Base-by-base conservation (phyloP, 768 basidiomycete genomes). In the Tylopilus felleus region DNA sequence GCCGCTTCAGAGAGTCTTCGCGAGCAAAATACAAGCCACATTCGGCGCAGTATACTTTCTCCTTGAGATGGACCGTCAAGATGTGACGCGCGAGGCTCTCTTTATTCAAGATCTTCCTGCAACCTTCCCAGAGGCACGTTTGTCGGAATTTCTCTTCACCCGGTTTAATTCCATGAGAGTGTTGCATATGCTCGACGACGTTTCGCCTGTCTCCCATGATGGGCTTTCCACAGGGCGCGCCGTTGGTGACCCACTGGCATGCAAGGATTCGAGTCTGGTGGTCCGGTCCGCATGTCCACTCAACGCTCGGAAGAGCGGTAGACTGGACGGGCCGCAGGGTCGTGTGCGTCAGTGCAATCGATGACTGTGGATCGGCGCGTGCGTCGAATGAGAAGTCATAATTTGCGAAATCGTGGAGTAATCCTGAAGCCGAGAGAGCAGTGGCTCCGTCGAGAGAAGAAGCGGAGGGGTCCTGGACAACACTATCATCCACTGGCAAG, bases 21-120 rank as follows among this genome's bases (percentile, higher is more conserved):
- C 70, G 65, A 31, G 70, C 64, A 59, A 71, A 69, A 10, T 0
- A 16, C 44, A 44, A 2, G 23, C 62, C 57, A 19, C 70, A 70
- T 9, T 42, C 10, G 2, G 3, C 0, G 5, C 70, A 71, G 1
- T 43, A 29, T 2, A 49, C 55, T 19, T 27, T 46, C 21, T 61
- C 46, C 53, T 55, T 64, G 13, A 62, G 40, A 35, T 70, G 70
- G 0, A 71, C 58, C 12, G 70, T 48, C 39, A 61, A 36, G 17
- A 70, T 59, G 27, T 71, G 68, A 1, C 70, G 61, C 12, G 48
- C 49, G 3, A 70, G 46, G 39, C 68, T 71, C 43, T 71, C 70
- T 25, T 56, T 70, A 3, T 70, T 70, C 58, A 70, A 53, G 3
- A 1, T 14, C 29, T 28, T 59, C 9, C 0, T 29, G 22, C 68